Evolutionary conservation across 2,329 filamentous ascomycete genomes (phyloP), one percentile per base, ranked within the genome.

Genomic region (Neodidymelliopsis sp.): DNA sequence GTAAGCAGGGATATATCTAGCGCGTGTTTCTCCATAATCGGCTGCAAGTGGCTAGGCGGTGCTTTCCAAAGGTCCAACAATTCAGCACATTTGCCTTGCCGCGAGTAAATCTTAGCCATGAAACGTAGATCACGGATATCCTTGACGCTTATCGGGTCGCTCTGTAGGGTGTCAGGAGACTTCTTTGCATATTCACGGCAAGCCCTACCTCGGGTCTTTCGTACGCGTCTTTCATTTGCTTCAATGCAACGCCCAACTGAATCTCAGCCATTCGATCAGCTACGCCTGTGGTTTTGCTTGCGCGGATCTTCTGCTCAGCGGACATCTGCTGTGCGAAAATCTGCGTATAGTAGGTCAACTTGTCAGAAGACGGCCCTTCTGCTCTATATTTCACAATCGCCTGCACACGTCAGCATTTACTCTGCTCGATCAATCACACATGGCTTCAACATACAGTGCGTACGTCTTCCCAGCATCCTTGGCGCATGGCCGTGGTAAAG

Each of bases 391-490:
- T 63, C 2, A 63, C 41, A 9, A 69, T 55, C 29, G 68, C 65
- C 69, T 71, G 22, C 62, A 49, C 13, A 18, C 11, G 24, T 40
- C 3, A 50, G 36, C 12, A 27, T 27, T 27, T n/a, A n/a, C n/a
- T n/a, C n/a, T n/a, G n/a, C n/a, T n/a, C n/a, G n/a, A n/a, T n/a
- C n/a, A n/a, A 18, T 11, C 10, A n/a, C 15, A n/a, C 3, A 19
- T n/a, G 30, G 33, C 4, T 8, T 20, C 11, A 19, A 59, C 65
- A 11, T 63, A 72, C 70, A 27, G 53, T 56, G 28, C 65, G 63
- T 23, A 63, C 69, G 56, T 72, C 68, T 27, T 71, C 67, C 69
- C 69, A 72, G 40, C 63, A 70, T 29, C 63, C 61, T 31, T 64
- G 60, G 13, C 54, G 52, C 54, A 68, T 60, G n/a, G 70, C 65